Evolutionary conservation across 257 asterid species (phyloP).

Genomic region (Cordia subcordata): DNA sequence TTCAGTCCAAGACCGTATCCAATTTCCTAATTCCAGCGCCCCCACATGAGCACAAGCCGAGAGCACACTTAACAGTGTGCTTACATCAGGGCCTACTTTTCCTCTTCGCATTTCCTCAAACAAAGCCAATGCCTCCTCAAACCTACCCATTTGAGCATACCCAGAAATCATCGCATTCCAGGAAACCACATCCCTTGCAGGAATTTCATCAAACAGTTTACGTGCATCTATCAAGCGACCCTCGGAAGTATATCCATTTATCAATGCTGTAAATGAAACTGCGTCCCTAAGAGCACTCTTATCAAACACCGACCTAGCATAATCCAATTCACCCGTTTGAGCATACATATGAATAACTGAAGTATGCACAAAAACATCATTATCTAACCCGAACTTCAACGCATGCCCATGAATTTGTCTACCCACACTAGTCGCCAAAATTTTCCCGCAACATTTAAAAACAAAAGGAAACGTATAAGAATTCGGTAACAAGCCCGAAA

Average conservation of each 20-base stretch:
- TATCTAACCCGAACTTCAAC: constrained; percentile 21
- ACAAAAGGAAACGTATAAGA: constrained; percentile 21
- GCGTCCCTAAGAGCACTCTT: constrained; percentile 27
- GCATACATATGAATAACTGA: constrained; percentile 26
- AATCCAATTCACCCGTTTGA: constrained; percentile 21
- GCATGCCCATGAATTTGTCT: constrained; percentile 27
- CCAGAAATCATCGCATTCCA: constrained; percentile 34
- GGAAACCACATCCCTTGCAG: constrained; percentile 30
- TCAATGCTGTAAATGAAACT: constrained; percentile 31
- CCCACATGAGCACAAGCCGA: constrained; percentile 30
- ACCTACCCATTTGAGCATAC: constrained; percentile 19
- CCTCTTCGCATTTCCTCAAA: constrained; percentile 22
- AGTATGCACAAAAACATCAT: constrained; percentile 27
- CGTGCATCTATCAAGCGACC: constrained; percentile 25
- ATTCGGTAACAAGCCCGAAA: constrained; percentile 14
- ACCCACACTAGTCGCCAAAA: constrained; percentile 13
- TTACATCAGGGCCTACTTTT: constrained; percentile 23
- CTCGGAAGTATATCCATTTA: constrained; percentile 16
- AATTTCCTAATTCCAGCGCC: constrained; percentile 19
- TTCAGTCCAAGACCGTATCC: constrained; percentile 25
- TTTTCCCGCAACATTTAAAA: constrained; percentile 23
- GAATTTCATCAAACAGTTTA: constrained; percentile 28
- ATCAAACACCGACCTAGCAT: constrained; percentile 29
- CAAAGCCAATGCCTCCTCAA: constrained; percentile 22
- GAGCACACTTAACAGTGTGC: constrained; percentile 30